These are phyloP conservation scores for Eucommia ulmoides DNA, from an alignment of 257 asterid species.

Conservation along the genomic window DNA sequence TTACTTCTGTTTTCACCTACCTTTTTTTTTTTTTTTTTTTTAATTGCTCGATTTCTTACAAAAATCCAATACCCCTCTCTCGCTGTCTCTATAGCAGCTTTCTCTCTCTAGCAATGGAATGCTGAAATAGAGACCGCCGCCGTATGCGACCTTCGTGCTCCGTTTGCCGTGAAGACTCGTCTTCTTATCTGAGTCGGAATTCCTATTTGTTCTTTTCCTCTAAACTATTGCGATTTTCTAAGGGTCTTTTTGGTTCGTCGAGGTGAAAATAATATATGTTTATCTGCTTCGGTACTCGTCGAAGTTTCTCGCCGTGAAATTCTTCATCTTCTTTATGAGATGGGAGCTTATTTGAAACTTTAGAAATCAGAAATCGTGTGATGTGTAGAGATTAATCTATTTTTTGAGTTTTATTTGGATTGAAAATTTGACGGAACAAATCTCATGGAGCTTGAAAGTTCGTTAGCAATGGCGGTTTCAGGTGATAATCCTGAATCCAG, in stretches of 20 bases:
- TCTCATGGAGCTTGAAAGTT: constrained; percentile 32
- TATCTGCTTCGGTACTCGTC: neutral
- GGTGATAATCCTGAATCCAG: constrained; percentile 21
- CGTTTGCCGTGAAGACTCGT: too few relatives aligned
- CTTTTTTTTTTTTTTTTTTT: constrained; percentile 11
- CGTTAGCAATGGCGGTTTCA: constrained; percentile 20
- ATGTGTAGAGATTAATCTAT: neutral
- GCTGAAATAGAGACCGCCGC: neutral
- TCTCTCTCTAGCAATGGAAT: neutral
- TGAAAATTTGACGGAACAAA: constrained; percentile 6
- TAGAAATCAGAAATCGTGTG: neutral
- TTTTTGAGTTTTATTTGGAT: neutral
- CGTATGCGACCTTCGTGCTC: neutral
- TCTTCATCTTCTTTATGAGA: neutral
- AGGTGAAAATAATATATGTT: neutral
- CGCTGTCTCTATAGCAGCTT: constrained; percentile 7
- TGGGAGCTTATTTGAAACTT: neutral
- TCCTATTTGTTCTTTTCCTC: neutral
- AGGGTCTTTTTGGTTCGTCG: neutral
- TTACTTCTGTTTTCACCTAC: too few relatives aligned
- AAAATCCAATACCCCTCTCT: constrained; percentile 23
- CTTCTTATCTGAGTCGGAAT: neutral
- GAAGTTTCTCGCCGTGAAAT: neutral
- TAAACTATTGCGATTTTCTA: neutral
- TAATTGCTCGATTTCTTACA: constrained; percentile 4